Evolutionary conservation across 306 rosid genomes (phyloP).

Genomic region (Ormosia emarginata): DNA sequence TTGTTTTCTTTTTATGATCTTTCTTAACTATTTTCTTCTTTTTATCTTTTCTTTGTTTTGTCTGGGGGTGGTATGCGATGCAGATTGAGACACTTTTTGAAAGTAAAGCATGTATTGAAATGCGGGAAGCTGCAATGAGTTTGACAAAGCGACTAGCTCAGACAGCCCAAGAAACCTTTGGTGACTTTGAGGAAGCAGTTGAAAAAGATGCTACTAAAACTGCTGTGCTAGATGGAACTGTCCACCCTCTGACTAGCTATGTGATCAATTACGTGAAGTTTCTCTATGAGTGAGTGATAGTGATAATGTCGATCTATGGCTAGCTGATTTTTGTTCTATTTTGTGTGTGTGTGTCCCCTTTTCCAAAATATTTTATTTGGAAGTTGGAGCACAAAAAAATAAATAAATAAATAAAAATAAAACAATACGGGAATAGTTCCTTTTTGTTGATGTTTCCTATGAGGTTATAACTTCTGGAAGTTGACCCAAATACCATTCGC

Average conservation of each 20-base stretch:
- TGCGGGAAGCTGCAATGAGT: constrained; percentile 76
- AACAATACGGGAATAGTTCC: background rate
- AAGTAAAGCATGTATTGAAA: constrained; percentile 67
- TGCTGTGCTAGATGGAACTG: constrained; percentile 91
- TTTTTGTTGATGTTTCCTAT: background rate
- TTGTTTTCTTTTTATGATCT: background rate
- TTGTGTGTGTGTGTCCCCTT: background rate
- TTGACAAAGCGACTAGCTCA: constrained; percentile 83
- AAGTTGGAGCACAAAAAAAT: background rate
- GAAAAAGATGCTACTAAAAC: constrained; percentile 96
- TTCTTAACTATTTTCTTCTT: background rate
- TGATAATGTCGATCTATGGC: constrained; percentile 15
- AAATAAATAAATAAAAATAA: background rate
- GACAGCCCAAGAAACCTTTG: constrained; percentile 94
- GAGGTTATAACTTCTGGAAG: background rate
- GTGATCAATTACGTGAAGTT: constrained; percentile 94
- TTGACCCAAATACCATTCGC: background rate
- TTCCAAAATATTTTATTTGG: background rate
- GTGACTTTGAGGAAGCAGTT: constrained; percentile 97
- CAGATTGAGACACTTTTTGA: constrained; percentile 71
- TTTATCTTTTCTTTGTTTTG: background rate
- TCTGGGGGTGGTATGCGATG: constrained; percentile 1
- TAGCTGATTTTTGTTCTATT: background rate
- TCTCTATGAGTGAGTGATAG: constrained; percentile 70
- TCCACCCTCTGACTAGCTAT: constrained; percentile 95